phyloP scores from a whole-genome alignment of 2,329 filamentous ascomycete genomes.

The Epichloe bromicola region DNA sequence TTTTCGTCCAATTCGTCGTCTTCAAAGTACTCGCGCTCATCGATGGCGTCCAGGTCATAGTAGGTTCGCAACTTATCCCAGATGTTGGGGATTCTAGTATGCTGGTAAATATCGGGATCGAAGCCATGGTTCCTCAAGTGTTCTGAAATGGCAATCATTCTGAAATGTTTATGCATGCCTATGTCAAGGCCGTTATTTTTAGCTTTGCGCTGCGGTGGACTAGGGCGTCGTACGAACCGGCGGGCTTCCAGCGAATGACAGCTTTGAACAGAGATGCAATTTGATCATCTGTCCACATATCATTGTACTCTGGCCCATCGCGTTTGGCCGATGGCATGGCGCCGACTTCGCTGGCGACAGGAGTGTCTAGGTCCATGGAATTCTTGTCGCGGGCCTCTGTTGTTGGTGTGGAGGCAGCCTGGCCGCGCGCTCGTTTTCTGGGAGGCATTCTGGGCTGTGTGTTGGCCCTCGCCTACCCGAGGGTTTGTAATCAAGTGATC shows the following conservation, averaged over 20 bases:
- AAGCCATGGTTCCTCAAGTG: constrained; percentile 70
- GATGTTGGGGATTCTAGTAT: constrained; percentile 82
- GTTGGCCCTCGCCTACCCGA: neutral
- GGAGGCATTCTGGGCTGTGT: constrained; percentile 45
- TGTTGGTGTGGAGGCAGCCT: constrained; percentile 43
- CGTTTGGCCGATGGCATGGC: constrained; percentile 12
- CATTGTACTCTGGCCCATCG: constrained; percentile 28
- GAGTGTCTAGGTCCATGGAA: constrained; percentile 46
- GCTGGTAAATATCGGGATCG: constrained; percentile 53
- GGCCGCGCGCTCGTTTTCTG: constrained; percentile 50
- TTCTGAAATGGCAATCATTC: constrained; percentile 76
- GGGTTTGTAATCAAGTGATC: neutral
- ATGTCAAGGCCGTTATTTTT: neutral
- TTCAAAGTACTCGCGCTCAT: constrained; percentile 66
- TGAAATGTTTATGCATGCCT: constrained; percentile 91
- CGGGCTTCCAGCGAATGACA: constrained; percentile 92
- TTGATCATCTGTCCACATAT: constrained; percentile 92
- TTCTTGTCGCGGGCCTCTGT: constrained; percentile 42
- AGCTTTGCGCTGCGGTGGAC: neutral
- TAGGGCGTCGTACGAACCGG: constrained; percentile 41
- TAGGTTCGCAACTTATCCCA: constrained; percentile 76
- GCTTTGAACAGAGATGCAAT: constrained; percentile 86
- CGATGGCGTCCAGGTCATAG: constrained; percentile 76
- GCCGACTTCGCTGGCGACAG: constrained; percentile 38
- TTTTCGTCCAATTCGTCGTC: constrained; percentile 45